phyloP scores from a whole-genome alignment of 768 basidiomycete genomes.

The Tulasnella sp. region DNA sequence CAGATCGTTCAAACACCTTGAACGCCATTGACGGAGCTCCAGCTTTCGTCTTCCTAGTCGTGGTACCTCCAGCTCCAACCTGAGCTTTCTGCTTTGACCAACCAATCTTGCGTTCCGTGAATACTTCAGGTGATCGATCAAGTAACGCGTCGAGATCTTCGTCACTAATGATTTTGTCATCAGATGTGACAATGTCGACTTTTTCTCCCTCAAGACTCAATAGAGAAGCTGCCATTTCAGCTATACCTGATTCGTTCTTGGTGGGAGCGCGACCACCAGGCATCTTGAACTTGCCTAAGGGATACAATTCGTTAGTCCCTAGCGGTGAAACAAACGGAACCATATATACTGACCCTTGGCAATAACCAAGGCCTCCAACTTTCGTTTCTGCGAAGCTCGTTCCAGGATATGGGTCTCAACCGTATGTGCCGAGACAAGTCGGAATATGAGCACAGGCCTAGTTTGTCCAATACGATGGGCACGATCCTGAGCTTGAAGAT shows the following conservation, averaged over 20 bases:
- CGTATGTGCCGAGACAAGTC: constrained; percentile 75
- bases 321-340: constrained; percentile 6
- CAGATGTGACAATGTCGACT: constrained; percentile 61
- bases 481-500: constrained; percentile 88
- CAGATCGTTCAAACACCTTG: constrained; percentile 61
- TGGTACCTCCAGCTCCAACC: constrained; percentile 33
- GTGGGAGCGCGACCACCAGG: background rate
- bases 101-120: constrained; percentile 52
- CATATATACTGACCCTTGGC: constrained; percentile 51
- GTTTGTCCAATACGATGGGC: constrained; percentile 96
- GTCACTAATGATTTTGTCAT: constrained; percentile 70
- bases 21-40: constrained; percentile 34
- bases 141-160: constrained; percentile 67
- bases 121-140: constrained; percentile 65
- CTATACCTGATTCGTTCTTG: constrained; percentile 33
- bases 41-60: background rate
- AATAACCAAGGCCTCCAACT: constrained; percentile 90
- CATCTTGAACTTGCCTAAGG: constrained; percentile 19
- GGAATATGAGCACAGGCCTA: constrained; percentile 76
- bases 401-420: constrained; percentile 88
- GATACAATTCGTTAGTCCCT: constrained; percentile 5
- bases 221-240: constrained; percentile 63
- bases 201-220: constrained; percentile 77
- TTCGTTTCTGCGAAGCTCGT: constrained; percentile 71
- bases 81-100: constrained; percentile 34